These are phyloP conservation scores for Macaranga tanarius DNA, from an alignment of 441 rosid species.

Conservation along the genomic window DNA sequence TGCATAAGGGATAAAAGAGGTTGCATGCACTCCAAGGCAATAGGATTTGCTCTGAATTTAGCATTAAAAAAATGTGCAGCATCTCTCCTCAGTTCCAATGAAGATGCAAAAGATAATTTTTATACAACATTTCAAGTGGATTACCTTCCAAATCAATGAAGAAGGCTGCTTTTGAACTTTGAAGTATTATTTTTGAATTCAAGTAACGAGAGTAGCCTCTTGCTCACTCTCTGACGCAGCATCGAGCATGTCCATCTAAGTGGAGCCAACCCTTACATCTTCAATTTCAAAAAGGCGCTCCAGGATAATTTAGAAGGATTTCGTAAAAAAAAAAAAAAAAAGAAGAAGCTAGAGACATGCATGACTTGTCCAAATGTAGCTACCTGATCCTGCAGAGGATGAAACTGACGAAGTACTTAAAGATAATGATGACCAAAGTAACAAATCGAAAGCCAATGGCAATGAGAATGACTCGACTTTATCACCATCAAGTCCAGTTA, in stretches of 20 bases:
- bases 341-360: too few species aligned
- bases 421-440: constrained; percentile 32
- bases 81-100: constrained; percentile 60
- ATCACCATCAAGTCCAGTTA: constrained; percentile 38
- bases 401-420: constrained; percentile 26
- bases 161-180: constrained; percentile 43
- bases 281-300: constrained; percentile 74
- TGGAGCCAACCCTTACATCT: constrained; percentile 74
- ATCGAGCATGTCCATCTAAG: constrained; percentile 72
- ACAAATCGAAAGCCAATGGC: constrained; percentile 28
- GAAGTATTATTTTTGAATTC: constrained; percentile 52
- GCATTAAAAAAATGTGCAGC: constrained; percentile 67
- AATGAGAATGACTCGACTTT: constrained; percentile 34
- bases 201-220: constrained; percentile 63
- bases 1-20: constrained; percentile 64
- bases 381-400: constrained; percentile 24
- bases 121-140: constrained; percentile 58
- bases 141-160: constrained; percentile 60
- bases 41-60: constrained; percentile 50
- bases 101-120: constrained; percentile 57
- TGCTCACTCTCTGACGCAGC: constrained; percentile 69
- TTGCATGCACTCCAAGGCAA: constrained; percentile 55
- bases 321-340: constrained; percentile 47
- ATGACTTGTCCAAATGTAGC: constrained; percentile 25
- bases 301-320: constrained; percentile 73